Percentiles rank a stretch among this genome's conserved stretches.
Evolutionary conservation across 148 eudicot genomes (phyloP).

Genomic region (Nyssa sinensis): DNA sequence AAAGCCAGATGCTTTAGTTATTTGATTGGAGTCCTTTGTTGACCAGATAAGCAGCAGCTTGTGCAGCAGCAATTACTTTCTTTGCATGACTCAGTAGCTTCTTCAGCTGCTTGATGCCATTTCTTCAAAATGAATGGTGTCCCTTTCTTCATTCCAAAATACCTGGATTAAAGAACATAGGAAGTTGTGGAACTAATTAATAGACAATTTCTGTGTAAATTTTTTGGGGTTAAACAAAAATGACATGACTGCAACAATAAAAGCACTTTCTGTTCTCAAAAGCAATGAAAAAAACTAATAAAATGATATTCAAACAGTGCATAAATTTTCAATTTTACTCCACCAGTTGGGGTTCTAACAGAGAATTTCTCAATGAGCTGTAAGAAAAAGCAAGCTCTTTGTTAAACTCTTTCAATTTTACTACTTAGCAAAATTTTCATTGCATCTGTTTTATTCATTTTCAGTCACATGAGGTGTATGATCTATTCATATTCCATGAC

Average conservation of each 20-base stretch:
- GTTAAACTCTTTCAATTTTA: neutral
- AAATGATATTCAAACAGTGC: neutral
- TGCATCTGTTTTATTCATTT: no score
- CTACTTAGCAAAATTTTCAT: no score
- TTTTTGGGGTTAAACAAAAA: neutral
- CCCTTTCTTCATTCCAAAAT: slow-evolving; percentile 33
- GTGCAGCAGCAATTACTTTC: slow-evolving; percentile 78
- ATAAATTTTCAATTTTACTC: slow-evolving; percentile 35
- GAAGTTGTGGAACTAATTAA: neutral
- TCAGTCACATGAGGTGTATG: no score
- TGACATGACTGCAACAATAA: neutral
- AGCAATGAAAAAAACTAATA: neutral
- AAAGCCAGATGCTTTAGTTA: slow-evolving; percentile 6
- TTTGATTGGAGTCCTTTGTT: slow-evolving; percentile 28
- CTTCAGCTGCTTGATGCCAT: slow-evolving; percentile 84
- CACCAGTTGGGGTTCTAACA: slow-evolving; percentile 57
- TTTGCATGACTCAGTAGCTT: slow-evolving; percentile 87
- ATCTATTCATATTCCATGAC: no score
- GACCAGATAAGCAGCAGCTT: slow-evolving; percentile 79
- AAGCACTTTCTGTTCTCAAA: neutral
- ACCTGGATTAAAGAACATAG: slow-evolving; percentile 20
- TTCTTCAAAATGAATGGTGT: slow-evolving; percentile 40
- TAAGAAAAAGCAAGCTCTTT: neutral
- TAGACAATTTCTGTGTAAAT: neutral
- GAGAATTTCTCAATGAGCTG: slow-evolving; percentile 68